A percentile compares a stretch with the other conserved stretches of the same genome.
Evolutionary conservation across 2,329 filamentous ascomycete species (phyloP).

Genomic region (Bipolaris zeicola): DNA sequence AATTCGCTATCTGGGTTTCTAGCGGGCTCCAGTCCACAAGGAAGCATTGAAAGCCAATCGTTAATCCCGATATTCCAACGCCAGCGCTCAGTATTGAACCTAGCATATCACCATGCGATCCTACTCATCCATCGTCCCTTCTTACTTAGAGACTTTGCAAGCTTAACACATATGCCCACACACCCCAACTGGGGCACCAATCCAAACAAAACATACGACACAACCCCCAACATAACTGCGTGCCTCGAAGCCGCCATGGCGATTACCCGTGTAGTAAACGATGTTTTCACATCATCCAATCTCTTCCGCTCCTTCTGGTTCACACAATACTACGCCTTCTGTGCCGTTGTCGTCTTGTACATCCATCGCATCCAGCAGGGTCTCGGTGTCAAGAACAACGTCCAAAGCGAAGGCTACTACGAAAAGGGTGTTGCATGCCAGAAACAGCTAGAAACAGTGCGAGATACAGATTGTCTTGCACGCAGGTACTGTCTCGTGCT

Average conservation of each 20-base stretch:
- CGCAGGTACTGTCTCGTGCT: slow-evolving; percentile 60
- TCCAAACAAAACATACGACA: slow-evolving; percentile 19
- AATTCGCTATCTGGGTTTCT: slow-evolving; percentile 53
- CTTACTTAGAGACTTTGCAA: slow-evolving; percentile 53
- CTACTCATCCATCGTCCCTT: slow-evolving; percentile 63
- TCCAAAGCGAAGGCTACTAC: slow-evolving; percentile 57
- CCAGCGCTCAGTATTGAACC: slow-evolving; percentile 60
- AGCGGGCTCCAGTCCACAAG: slow-evolving; percentile 44
- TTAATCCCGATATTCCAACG: slow-evolving; percentile 58
- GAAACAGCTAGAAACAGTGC: slow-evolving; percentile 39
- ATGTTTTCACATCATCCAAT: slow-evolving; percentile 48
- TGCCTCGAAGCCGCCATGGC: slow-evolving; percentile 57
- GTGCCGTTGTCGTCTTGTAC: slow-evolving; percentile 60
- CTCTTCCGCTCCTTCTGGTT: slow-evolving; percentile 59
- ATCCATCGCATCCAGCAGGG: slow-evolving; percentile 60
- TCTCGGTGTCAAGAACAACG: slow-evolving; percentile 52
- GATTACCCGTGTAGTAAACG: slow-evolving; percentile 54
- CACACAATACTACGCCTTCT: slow-evolving; percentile 61
- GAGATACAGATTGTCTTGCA: slow-evolving; percentile 41
- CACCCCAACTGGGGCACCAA: slow-evolving; percentile 22
- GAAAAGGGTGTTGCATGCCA: slow-evolving; percentile 51
- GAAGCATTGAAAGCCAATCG: slow-evolving; percentile 49
- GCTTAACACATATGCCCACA: slow-evolving; percentile 39
- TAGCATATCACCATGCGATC: slow-evolving; percentile 62
- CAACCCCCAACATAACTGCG: slow-evolving; percentile 47